Evolutionary conservation across 2,329 filamentous ascomycete species (phyloP).

Genomic region (Diaporthe destruens): DNA sequence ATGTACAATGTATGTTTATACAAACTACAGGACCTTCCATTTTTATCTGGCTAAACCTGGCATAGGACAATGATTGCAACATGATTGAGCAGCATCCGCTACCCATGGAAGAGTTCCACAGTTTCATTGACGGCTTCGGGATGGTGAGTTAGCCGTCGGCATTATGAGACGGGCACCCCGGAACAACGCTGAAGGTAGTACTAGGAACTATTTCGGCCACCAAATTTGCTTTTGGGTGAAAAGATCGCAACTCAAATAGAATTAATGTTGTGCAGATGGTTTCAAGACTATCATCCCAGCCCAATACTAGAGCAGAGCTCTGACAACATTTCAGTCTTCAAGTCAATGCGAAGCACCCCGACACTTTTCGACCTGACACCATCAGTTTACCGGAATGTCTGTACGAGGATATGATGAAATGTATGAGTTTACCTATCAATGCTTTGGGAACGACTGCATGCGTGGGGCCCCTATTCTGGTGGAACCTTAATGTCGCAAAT

Average conservation of each 20-base stretch:
- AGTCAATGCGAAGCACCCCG: slow-evolving; percentile 5
- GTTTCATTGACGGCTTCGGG: neutral
- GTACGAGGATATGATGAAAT: neutral
- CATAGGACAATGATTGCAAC: neutral
- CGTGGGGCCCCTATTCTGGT: slow-evolving; percentile 1
- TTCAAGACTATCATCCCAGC: neutral
- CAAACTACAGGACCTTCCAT: neutral
- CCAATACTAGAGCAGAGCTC: neutral
- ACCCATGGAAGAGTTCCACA: neutral
- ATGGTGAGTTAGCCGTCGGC: neutral
- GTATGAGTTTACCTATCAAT: neutral
- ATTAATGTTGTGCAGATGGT: neutral
- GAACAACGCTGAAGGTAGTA: neutral
- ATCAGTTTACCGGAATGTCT: neutral
- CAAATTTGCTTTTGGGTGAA: neutral
- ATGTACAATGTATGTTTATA: neutral
- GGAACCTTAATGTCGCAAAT: neutral
- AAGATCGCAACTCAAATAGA: neutral
- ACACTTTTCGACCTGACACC: neutral
- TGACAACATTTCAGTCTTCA: neutral
- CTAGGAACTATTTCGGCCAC: neutral
- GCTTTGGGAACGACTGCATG: neutral
- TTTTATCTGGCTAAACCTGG: neutral
- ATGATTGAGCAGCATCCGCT: neutral
- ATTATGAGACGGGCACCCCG: neutral